These are phyloP conservation scores for Stephania yunnanensis DNA, from an alignment of 164 flowering plant species.

Conservation along the genomic window DNA sequence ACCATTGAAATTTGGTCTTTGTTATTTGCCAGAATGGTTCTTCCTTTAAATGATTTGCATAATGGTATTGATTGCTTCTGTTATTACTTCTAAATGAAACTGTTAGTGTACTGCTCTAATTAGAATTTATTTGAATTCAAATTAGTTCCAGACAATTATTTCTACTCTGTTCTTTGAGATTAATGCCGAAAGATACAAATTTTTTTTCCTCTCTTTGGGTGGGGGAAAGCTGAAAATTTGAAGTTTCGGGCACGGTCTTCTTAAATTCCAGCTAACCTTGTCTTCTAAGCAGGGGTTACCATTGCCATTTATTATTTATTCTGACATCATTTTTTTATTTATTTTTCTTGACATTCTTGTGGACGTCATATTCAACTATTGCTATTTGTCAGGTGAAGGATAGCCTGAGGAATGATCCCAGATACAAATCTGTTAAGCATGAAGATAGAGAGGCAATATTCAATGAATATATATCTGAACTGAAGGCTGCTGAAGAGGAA, in stretches of 20 bases:
- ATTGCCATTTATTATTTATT: not conserved
- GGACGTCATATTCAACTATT: not conserved
- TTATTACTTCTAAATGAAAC: too few relatives aligned
- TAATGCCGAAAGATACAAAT: too few relatives aligned
- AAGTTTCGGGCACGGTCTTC: not conserved
- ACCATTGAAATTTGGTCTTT: not conserved
- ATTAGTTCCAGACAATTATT: too few relatives aligned
- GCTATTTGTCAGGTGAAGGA: conserved; percentile 68
- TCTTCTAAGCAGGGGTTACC: not conserved
- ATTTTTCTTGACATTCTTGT: not conserved
- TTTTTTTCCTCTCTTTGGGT: not conserved
- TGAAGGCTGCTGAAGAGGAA: conserved; percentile 60
- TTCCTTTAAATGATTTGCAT: too few relatives aligned
- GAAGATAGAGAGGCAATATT: conserved; percentile 85
- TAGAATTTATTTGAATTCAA: too few relatives aligned
- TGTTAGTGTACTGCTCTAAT: too few relatives aligned
- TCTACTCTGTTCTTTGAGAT: too few relatives aligned
- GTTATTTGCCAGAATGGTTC: not conserved
- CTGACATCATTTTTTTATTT: not conserved
- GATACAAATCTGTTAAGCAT: conserved; percentile 80
- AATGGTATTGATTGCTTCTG: too few relatives aligned
- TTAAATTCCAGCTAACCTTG: not conserved
- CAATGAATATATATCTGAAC: conserved; percentile 67
- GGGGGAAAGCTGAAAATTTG: not conserved
- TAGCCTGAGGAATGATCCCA: conserved; percentile 67